phyloP scores from a whole-genome alignment of 352 stramenopile species.

The Phytophthora megakarya region DNA sequence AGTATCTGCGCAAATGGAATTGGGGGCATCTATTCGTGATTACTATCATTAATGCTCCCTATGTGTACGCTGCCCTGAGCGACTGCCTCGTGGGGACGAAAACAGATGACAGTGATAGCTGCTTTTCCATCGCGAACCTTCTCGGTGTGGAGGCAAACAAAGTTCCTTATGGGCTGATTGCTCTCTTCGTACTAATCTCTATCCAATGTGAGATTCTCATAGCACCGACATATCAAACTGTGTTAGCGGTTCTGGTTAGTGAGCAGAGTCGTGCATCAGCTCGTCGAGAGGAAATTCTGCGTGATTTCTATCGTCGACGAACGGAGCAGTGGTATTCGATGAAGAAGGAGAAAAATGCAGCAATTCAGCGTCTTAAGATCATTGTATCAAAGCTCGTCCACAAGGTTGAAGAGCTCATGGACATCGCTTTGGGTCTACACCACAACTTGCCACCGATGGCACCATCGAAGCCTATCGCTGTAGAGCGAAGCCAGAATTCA shows the following conservation, averaged over 20 bases:
- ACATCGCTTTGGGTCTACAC: constrained; percentile 85
- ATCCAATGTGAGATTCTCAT: constrained; percentile 84
- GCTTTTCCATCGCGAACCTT: constrained; percentile 73
- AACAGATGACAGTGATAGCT: constrained; percentile 38
- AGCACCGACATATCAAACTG: constrained; percentile 61
- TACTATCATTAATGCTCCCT: constrained; percentile 69
- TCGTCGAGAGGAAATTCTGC: constrained; percentile 68
- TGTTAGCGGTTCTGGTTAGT: constrained; percentile 51
- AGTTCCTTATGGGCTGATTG: constrained; percentile 70
- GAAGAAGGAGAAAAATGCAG: constrained; percentile 86
- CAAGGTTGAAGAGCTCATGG: constrained; percentile 90
- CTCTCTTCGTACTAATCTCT: constrained; percentile 81
- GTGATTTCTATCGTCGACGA: constrained; percentile 64
- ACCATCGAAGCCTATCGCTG: constrained; percentile 52
- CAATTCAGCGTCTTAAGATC: constrained; percentile 83
- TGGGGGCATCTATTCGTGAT: constrained; percentile 86
- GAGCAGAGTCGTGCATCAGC: constrained; percentile 54
- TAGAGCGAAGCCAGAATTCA: constrained; percentile 77
- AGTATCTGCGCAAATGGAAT: constrained; percentile 80
- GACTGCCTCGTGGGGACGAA: constrained; percentile 48
- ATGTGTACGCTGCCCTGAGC: constrained; percentile 56
- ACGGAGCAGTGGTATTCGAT: constrained; percentile 77
- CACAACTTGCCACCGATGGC: constrained; percentile 86
- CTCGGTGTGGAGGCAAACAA: constrained; percentile 62
- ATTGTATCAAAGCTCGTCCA: constrained; percentile 90